Percentiles rank a stretch among this genome's conserved stretches.
Evolutionary conservation across 1,139 yeast genomes (phyloP).

Genomic region (Meyerozyma athensensis): DNA sequence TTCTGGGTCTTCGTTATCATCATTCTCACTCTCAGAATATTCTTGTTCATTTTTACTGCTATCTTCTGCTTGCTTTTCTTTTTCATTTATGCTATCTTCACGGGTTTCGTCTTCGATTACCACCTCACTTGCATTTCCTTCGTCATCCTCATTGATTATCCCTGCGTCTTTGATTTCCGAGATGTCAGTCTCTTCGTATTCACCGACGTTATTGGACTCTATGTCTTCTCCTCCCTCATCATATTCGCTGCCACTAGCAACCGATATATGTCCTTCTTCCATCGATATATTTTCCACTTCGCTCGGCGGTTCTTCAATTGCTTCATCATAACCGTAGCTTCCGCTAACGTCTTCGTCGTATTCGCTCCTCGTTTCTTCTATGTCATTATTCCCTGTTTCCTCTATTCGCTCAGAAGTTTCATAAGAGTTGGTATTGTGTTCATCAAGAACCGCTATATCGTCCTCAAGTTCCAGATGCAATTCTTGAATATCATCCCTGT

Average conservation of each 20-base stretch:
- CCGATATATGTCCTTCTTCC: slow-evolving; percentile 3
- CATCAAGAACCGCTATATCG: not conserved
- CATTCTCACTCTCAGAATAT: slow-evolving; percentile 7
- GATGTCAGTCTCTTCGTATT: slow-evolving; percentile 28
- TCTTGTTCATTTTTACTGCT: not conserved
- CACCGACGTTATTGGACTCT: not conserved
- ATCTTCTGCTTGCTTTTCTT: too few relatives aligned
- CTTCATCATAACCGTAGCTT: not conserved
- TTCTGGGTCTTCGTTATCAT: slow-evolving; percentile 9
- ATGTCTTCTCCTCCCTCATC: slow-evolving; percentile 5
- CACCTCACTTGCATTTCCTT: not conserved
- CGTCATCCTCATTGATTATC: slow-evolving; percentile 4
- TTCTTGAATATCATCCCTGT: slow-evolving; percentile 4
- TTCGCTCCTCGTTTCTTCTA: slow-evolving; percentile 1
- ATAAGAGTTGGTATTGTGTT: not conserved
- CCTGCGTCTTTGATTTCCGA: too few relatives aligned
- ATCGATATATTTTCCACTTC: not conserved
- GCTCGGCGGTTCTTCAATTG: slow-evolving; percentile 2
- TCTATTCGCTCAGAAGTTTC: not conserved
- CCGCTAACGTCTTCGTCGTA: not conserved
- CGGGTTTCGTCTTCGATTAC: slow-evolving; percentile 1
- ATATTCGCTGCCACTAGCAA: not conserved
- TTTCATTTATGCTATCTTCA: not conserved
- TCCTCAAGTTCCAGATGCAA: slow-evolving; percentile 9
- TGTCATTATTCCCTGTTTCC: slow-evolving; percentile 3